Base-by-base conservation (phyloP, 371 early-diverging fungal species). In the Actinomucor elegans region DNA sequence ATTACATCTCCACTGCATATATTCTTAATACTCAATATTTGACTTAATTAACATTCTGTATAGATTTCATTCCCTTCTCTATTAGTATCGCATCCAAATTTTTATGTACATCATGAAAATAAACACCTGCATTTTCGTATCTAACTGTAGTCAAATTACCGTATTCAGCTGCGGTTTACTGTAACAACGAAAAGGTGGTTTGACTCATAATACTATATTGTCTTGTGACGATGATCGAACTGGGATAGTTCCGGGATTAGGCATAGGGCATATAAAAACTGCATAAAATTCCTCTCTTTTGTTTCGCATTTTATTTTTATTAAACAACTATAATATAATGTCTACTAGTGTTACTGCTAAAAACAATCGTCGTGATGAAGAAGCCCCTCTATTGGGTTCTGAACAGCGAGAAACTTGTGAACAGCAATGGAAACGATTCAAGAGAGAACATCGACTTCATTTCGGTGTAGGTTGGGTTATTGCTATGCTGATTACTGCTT, bases 331-430 rank as follows among this genome's bases (percentile, higher is more conserved):
- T 11, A 20, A 27, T 26, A 40, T 10, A 26, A 42, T 42, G 42
- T 42, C 42, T 27, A 12, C n/a, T n/a, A n/a, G n/a, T n/a, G n/a
- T n/a, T n/a, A n/a, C n/a, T n/a, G n/a, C n/a, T n/a, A n/a, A n/a
- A n/a, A n/a, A 42, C 1, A 42, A 42, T 8, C 42, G 9, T 26
- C 42, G 27, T 42, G 45, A 45, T 45, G 31, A 27, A 45, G 45
- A 45, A 31, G 45, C 45, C 4, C 45, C 45, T 29, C 10, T 45
- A 12, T 18, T 45, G 2, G 20, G 27, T 29, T 26, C 9, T 6
- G 20, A 27, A 29, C 29, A n/a, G 17, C 29, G 18, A 17, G 20
- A 15, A 29, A 29, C 27, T 11, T 45, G 31, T 29, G 31, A 31
- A 2, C 18, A 45, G 8, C 24, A 29, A 45, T 45, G 31, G 29